phyloP scores from a whole-genome alignment of 2,329 filamentous ascomycete species.

The Colletotrichum musae region DNA sequence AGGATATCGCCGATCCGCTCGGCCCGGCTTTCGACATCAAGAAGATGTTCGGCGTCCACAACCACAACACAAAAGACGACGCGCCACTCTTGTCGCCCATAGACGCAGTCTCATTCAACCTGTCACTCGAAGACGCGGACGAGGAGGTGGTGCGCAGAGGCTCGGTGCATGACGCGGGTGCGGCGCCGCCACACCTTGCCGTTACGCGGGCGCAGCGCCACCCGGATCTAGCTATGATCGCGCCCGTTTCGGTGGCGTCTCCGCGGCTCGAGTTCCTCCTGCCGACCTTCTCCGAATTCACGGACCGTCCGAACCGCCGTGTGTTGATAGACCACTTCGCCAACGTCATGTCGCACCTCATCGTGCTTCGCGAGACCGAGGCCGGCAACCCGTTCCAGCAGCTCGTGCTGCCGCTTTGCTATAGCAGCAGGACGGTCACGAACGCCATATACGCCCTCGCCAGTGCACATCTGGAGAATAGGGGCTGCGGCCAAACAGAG shows the following conservation, averaged over 20 bases:
- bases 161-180: slow-evolving; percentile 44
- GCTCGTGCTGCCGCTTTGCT: slow-evolving; percentile 72
- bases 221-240: slow-evolving; percentile 49
- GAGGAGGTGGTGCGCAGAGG: slow-evolving; percentile 41
- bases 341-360: slow-evolving; percentile 75
- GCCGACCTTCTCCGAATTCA: slow-evolving; percentile 71
- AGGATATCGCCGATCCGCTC: slow-evolving; percentile 27
- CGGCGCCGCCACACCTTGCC: slow-evolving; percentile 23
- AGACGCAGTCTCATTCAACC: slow-evolving; percentile 50
- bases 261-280: slow-evolving; percentile 65
- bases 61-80: slow-evolving; percentile 33
- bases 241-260: slow-evolving; percentile 54
- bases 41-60: slow-evolving; percentile 30
- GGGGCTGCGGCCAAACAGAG: slow-evolving; percentile 58
- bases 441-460: slow-evolving; percentile 89
- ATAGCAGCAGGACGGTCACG: slow-evolving; percentile 73
- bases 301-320: slow-evolving; percentile 66
- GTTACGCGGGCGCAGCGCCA: slow-evolving; percentile 40
- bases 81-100: slow-evolving; percentile 49
- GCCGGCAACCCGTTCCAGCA: slow-evolving; percentile 75
- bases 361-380: slow-evolving; percentile 73
- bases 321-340: slow-evolving; percentile 74
- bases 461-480: slow-evolving; percentile 85
- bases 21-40: slow-evolving; percentile 26
- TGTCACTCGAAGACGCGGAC: slow-evolving; percentile 46